These are phyloP conservation scores for Thelonectria blattea DNA, from an alignment of 2,329 filamentous ascomycete genomes.

Conservation along the genomic window DNA sequence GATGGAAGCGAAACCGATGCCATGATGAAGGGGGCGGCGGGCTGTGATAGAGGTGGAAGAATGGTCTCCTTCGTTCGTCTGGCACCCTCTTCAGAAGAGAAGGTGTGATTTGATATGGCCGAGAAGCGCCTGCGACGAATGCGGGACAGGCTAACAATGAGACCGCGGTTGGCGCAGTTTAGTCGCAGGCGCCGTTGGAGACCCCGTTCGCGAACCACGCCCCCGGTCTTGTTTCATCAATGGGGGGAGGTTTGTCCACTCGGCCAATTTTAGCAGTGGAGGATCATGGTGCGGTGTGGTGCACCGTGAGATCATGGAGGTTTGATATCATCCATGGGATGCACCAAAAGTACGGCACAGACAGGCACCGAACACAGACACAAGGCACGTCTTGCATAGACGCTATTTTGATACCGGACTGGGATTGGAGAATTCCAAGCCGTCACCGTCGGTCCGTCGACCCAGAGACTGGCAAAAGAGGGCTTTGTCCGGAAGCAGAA, in stretches of 20 bases:
- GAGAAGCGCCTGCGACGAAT: constrained; percentile 15
- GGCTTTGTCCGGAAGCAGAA: not conserved
- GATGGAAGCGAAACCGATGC: not conserved
- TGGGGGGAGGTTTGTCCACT: constrained; percentile 16
- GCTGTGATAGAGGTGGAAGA: not conserved
- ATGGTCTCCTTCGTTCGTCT: not conserved
- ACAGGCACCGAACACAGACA: too few relatives aligned
- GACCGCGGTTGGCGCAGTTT: constrained; percentile 24
- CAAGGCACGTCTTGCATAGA: not conserved
- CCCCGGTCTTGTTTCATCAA: constrained; percentile 23
- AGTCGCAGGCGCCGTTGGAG: constrained; percentile 25
- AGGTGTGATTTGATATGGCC: not conserved
- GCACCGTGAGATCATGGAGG: not conserved
- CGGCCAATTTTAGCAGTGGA: constrained; percentile 19
- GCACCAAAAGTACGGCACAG: too few relatives aligned
- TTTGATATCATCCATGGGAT: not conserved
- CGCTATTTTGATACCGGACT: constrained; percentile 3
- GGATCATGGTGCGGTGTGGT: constrained; percentile 17
- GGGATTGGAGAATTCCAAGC: constrained; percentile 9
- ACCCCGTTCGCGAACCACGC: constrained; percentile 14
- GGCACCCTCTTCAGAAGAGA: not conserved
- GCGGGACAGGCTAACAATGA: constrained; percentile 13
- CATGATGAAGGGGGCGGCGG: not conserved
- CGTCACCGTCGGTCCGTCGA: constrained; percentile 9
- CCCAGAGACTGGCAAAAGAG: constrained; percentile 9